Conservation (phyloP, 306 rosid species). For the Vigna angularis region DNA sequence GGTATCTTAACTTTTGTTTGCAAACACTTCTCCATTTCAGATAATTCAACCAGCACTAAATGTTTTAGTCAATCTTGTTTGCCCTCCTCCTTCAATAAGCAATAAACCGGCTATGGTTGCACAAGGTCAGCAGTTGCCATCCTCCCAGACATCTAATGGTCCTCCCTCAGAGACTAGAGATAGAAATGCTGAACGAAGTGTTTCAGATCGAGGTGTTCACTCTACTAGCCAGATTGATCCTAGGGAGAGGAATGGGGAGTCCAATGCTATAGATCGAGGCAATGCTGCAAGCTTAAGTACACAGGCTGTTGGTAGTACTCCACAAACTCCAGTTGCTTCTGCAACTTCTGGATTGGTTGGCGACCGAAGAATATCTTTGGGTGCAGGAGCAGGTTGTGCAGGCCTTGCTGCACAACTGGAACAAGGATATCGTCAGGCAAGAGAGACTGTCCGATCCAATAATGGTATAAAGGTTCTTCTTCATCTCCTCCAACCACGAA, state of each 20-base stretch:
- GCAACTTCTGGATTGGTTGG: constrained; percentile 91
- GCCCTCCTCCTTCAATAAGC: constrained; percentile 99
- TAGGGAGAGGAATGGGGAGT: constrained; percentile 77
- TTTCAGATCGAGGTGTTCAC: constrained; percentile 66
- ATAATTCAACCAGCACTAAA: constrained; percentile 94
- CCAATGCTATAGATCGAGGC: constrained; percentile 61
- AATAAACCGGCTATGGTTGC: constrained; percentile 70
- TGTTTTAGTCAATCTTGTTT: constrained; percentile 94
- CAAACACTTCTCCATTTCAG: constrained; percentile 59
- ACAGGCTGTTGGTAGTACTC: constrained; percentile 54
- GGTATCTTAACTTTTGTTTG: constrained; percentile 31
- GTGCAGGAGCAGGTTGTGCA: constrained; percentile 94
- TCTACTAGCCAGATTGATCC: constrained; percentile 64
- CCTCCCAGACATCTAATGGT: constrained; percentile 66
- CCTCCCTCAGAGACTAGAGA: constrained; percentile 73
- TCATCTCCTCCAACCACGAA: constrained; percentile 88
- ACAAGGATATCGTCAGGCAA: constrained; percentile 90
- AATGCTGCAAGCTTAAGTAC: constrained; percentile 45
- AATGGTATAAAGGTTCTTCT: constrained; percentile 96
- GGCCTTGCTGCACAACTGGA: constrained; percentile 95
- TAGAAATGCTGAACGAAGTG: constrained; percentile 73
- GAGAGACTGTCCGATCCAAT: constrained; percentile 91
- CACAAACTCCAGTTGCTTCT: constrained; percentile 67
- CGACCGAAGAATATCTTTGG: constrained; percentile 91
- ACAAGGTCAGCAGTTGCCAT: constrained; percentile 74